Evolutionary conservation across 192 early-diverging fungal genomes (phyloP).

Genomic region (Fimicolochytrium jonesii): DNA sequence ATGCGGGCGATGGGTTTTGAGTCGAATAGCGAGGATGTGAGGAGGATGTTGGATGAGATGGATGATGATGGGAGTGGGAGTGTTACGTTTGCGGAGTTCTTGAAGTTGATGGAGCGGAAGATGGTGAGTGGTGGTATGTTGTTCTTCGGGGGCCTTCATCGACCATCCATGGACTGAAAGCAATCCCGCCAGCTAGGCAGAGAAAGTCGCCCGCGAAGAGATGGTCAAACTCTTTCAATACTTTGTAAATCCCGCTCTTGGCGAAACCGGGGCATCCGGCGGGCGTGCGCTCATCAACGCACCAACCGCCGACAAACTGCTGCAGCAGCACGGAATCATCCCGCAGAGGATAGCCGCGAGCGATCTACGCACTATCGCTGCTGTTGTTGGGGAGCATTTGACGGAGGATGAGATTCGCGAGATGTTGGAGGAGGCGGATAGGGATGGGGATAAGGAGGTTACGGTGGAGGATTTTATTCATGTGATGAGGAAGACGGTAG

Average conservation of each 20-base stretch:
- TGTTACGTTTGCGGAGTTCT: slow-evolving; percentile 44
- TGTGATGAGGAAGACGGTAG: slow-evolving; percentile 41
- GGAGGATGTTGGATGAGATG: slow-evolving; percentile 42
- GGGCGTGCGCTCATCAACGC: not conserved
- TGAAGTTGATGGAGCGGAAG: slow-evolving; percentile 39
- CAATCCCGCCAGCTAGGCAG: too few species aligned
- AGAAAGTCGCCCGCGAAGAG: slow-evolving; percentile 56
- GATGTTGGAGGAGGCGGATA: slow-evolving; percentile 51
- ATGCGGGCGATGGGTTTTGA: slow-evolving; percentile 58
- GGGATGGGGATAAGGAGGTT: slow-evolving; percentile 46
- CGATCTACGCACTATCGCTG: slow-evolving; percentile 34
- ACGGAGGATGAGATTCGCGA: slow-evolving; percentile 45
- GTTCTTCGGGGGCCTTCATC: too few species aligned
- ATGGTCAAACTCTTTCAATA: slow-evolving; percentile 60
- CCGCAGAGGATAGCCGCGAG: slow-evolving; percentile 31
- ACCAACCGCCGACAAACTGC: not conserved
- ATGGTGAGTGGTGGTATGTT: too few species aligned
- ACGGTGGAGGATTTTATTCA: slow-evolving; percentile 43
- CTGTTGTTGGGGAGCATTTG: slow-evolving; percentile 37
- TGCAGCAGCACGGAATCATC: not conserved
- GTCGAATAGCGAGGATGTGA: slow-evolving; percentile 40
- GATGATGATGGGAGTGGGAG: slow-evolving; percentile 45
- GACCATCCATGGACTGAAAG: not conserved
- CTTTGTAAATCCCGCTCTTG: slow-evolving; percentile 52
- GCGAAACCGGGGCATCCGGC: not conserved